Base-by-base conservation (phyloP, 1,284 basidiomycete species). In the Ustilago hordei region DNA sequence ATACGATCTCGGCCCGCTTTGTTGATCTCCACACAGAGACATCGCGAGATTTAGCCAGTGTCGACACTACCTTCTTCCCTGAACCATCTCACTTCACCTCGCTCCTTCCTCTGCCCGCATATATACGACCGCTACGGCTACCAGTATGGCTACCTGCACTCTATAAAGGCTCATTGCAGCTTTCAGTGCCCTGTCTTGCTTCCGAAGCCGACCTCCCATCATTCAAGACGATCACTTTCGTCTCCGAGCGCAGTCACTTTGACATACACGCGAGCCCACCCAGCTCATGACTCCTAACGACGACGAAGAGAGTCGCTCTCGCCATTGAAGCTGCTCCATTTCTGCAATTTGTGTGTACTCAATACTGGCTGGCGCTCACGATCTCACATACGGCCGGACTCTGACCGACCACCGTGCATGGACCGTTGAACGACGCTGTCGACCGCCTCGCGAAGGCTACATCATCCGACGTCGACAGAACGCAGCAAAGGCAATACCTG, bases 11-110 rank as follows among this genome's bases (percentile, higher is more conserved):
- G 23, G 28, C 7, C 45, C 23, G 23, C 45, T 48, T 28, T 48
- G 45, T 48, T 48, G 45, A 19, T 48, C 45, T 48, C 45, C 23
- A 48, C 45, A 48, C 45, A 13, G n/a, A 48, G 45, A 48, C 28
- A 13, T 41, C 45, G 8, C 45, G 45, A 48, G 45, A 48, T 48
- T 48, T 23, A 28, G 19, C 45, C n/a, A 23, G 23, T 28, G 23
- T 23, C 45, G 8, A 19, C 19, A 19, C 39, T 6, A 17, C 7
- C 13, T 41, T 7, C 11, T 41, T 12, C 39, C 39, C 17, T 15
- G 6, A 17, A 31, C 5, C 45, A 8, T 48, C 23, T 11, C 11
- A 9, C 23, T 23, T 17, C 17, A 28, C 45, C 7, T 3, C 45
- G 6, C 45, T 48, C 28, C 7, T 19, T 17, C 8, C 45, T 48